A percentile compares a stretch with the other conserved stretches of the same genome.
phyloP scores from a whole-genome alignment of 306 rosid genomes.

The Carpinus viminea region DNA sequence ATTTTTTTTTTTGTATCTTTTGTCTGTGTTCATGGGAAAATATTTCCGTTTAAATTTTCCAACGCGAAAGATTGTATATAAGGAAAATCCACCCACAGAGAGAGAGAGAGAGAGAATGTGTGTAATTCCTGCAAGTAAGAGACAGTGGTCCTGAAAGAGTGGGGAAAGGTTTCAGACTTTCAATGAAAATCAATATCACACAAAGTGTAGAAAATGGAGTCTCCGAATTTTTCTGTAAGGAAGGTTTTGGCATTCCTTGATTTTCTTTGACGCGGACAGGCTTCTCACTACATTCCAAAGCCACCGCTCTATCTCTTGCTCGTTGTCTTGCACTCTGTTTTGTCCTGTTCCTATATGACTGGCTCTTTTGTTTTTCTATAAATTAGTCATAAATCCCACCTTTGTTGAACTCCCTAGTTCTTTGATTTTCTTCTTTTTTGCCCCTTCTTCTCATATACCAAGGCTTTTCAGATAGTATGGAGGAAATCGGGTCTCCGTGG shows the following conservation, averaged over 20 bases:
- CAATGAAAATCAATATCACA: constrained; percentile 17
- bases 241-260: constrained; percentile 36
- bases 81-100: constrained; percentile 19
- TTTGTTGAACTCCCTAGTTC: constrained; percentile 25
- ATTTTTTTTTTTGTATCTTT: not conserved
- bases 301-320: constrained; percentile 22
- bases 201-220: constrained; percentile 24
- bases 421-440: not conserved
- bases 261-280: constrained; percentile 40
- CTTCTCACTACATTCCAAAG: constrained; percentile 27
- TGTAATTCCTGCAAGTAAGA: constrained; percentile 14
- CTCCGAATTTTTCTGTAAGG: constrained; percentile 13
- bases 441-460: constrained; percentile 1
- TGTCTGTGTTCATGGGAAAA: not conserved
- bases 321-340: not conserved
- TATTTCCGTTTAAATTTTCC: not conserved
- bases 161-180: constrained; percentile 30
- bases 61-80: not conserved
- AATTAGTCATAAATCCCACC: constrained; percentile 27
- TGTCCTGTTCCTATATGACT: constrained; percentile 17
- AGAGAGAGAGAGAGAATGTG: not conserved
- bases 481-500: constrained; percentile 51
- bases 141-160: constrained; percentile 38
- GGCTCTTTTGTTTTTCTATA: constrained; percentile 33
- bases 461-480: constrained; percentile 40